Conservation (phyloP, 2,329 filamentous ascomycete genomes). For the Didymella arachidicola region DNA sequence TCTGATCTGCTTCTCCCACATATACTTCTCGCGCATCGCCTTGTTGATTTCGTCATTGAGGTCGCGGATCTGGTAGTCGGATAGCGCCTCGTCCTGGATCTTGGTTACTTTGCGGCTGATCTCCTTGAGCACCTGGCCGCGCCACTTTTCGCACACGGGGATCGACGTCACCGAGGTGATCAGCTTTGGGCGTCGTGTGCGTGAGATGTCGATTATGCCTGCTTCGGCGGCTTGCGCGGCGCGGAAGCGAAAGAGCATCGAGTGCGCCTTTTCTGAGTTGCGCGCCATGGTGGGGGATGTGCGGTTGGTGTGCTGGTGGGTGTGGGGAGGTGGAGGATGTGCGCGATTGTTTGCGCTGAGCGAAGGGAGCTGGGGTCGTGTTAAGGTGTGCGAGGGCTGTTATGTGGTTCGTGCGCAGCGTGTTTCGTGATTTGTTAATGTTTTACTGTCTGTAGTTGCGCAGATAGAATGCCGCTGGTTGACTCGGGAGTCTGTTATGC, state of each 20-base stretch:
- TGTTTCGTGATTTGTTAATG: not conserved
- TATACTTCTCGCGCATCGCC: constrained; percentile 97
- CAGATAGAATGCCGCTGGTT: constrained; percentile 23
- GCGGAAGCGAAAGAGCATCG: constrained; percentile 99
- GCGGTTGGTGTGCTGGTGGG: constrained; percentile 2
- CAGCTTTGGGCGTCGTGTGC: constrained; percentile 85
- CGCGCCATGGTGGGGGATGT: constrained; percentile 68
- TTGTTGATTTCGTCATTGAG: constrained; percentile 99
- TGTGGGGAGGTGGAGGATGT: not conserved
- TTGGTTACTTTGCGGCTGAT: constrained; percentile 95
- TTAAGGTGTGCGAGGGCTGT: constrained; percentile 4
- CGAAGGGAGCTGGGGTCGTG: constrained; percentile 1
- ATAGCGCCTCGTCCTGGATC: constrained; percentile 91
- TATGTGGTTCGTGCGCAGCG: constrained; percentile 1
- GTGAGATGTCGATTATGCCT: constrained; percentile 92
- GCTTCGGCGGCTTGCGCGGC: constrained; percentile 95
- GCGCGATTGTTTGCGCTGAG: constrained; percentile 1
- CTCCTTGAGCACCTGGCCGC: constrained; percentile 95
- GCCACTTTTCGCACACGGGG: constrained; percentile 94
- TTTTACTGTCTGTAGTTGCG: constrained; percentile 40
- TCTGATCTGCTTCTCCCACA: constrained; percentile 97
- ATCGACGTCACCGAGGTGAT: constrained; percentile 88
- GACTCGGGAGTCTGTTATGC: constrained; percentile 12
- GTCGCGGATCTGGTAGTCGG: constrained; percentile 96
- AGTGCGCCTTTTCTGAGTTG: constrained; percentile 98